Evolutionary conservation across 805 yeast genomes (phyloP), one percentile per base, ranked within the genome.

Genomic region (Barnettozyma californica): DNA sequence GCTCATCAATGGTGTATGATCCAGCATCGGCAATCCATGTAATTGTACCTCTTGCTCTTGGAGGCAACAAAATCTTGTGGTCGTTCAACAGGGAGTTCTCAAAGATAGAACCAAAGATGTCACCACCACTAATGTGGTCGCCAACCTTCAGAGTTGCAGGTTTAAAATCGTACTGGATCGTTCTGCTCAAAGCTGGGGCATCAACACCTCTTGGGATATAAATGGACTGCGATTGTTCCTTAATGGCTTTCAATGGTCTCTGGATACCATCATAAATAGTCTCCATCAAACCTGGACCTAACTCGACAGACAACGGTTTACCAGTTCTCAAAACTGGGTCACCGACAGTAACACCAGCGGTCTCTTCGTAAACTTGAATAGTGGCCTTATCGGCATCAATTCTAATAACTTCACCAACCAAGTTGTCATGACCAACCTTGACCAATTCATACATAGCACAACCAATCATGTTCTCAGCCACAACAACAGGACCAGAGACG

Each of bases 401-500:
- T 77, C 99, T 84, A 69, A 94, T 94, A 57, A 94, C 97, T 73
- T 94, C 99, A 68, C 99, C 99, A 43, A 94, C 98, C 67, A 94
- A 80, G 68, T 80, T 88, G 61, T 88, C 96, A 69, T 94, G 98
- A 60, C 99, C 98, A 56, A 94, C 99, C 69, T 84, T 90, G 64
- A 92, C 99, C 70, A 94, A 78, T 69, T 94, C 99, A 78, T 94
- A 92, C 99, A 94, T 94, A 62, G 98, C 97, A 81, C 97, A 89
- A 55, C 99, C 99, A 71, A 91, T 87, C 98, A 94, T 90, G 75
- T 94, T 86, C 71, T 94, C 98, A 44, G 99, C 99, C 43, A 94
- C 84, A 46, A 94, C 86, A 61, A 94, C 99, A 25, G 99, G 98
- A 63, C 99, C 99, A 19, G 98, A 91, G 44, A 94, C 97, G 29